Evolutionary conservation across 331 rosid species (phyloP), one percentile per base, ranked within the genome.

Genomic region (Quercus lobata): DNA sequence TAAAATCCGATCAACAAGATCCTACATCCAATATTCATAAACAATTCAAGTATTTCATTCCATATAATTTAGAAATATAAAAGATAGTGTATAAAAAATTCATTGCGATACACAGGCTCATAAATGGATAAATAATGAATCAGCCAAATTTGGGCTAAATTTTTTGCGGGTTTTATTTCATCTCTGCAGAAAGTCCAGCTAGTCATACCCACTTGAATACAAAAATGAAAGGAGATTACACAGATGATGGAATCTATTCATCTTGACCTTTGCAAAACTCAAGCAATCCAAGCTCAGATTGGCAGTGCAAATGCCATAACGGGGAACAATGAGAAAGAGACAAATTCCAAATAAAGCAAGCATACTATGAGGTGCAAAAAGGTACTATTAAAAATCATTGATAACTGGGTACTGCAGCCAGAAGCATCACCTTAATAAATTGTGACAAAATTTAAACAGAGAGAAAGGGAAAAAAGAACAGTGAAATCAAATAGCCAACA

Each of bases 1-100:
- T 54, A 93, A 83, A 82, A 93, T 91, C 74, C 97, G 88, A 34
- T 87, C 88, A 76, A 83, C 85, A 60, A 89, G 91, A 77, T 87
- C 98, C 99, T 96, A 82, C 87, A 86, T 27, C 52, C 55, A 77
- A 87, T 70, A 74, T 72, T 54, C 73, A 86, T 57, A 78, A 25
- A 29, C 41, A 79, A 60, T 77, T 79, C 14, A 81, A 52, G 55
- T 57, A 44, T 1, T 29, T 83, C 41, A 78, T 66, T 63, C 80
- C 46, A 79, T 37, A 11, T 34, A 70, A 54, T 44, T 30, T 37
- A 71, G 57, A 81, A 61, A 52, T 74, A 54, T 54, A 76, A 72
- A 32, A 27, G 55, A 61, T 3, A 80, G 61, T 35, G n/a, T 71
- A 69, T 22, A 9, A 62, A 80, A 56, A 77, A 72, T 72, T 27